Evolutionary conservation across 306 rosid genomes (phyloP).

Genomic region (Potentilla sterilis): DNA sequence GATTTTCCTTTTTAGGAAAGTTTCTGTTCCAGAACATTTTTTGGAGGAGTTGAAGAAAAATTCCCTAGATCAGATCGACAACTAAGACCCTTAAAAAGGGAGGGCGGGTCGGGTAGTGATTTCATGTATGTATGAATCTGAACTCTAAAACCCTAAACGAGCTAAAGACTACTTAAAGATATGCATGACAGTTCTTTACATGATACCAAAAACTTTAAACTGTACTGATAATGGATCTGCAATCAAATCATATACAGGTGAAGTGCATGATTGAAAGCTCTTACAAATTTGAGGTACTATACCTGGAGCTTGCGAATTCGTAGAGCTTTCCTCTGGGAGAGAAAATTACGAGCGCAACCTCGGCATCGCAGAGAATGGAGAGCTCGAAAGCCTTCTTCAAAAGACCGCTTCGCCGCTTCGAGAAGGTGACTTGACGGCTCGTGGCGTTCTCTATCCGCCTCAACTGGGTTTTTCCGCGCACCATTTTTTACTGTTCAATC

Average conservation of each 20-base stretch:
- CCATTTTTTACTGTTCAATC: conserved; percentile 41
- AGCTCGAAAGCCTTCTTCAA: conserved; percentile 88
- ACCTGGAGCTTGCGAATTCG: conserved; percentile 58
- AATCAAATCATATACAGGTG: not conserved
- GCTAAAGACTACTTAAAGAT: not conserved
- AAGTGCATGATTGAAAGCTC: not conserved
- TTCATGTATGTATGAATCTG: not conserved
- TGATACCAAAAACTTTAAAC: not conserved
- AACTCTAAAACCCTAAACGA: not conserved
- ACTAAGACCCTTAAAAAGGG: not conserved
- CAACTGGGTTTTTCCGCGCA: conserved; percentile 90
- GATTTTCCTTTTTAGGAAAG: not conserved
- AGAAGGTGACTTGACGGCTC: conserved; percentile 87
- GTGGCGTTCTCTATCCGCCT: conserved; percentile 83
- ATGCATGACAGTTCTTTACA: not conserved
- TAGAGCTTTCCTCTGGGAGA: conserved; percentile 53
- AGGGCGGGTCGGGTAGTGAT: not conserved
- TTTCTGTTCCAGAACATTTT: not conserved
- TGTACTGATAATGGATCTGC: not conserved
- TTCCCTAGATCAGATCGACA: not conserved
- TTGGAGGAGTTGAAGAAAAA: not conserved
- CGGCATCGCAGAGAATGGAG: conserved; percentile 80
- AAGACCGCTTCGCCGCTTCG: conserved; percentile 75
- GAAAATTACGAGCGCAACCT: conserved; percentile 45
- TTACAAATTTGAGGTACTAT: not conserved